Evolutionary conservation across 257 asterid genomes (phyloP), one percentile per base, ranked within the genome.

Genomic region (Solanum chmielewskii): DNA sequence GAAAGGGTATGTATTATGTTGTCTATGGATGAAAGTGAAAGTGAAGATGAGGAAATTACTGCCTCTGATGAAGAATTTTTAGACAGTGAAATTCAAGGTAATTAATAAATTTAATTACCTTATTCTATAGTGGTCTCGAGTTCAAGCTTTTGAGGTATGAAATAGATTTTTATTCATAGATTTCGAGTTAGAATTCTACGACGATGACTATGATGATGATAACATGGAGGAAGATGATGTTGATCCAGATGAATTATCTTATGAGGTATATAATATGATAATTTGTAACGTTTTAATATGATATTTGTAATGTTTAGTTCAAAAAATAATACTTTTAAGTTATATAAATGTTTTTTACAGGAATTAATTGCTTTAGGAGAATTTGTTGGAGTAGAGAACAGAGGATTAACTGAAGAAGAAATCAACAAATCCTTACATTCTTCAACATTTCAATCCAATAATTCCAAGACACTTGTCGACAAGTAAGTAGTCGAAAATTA

Each of bases 321-420:
- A 83, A 52, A 2, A 62, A 76, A n/a, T 52, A 20, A 33, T 33
- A 33, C 35, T 33, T 16, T 60, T 23, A 23, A 35, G 16, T 37
- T 35, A 16, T 12, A 60, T 60, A 62, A 16, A 35, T 84, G 10
- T 86, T 62, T 11, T 11, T 86, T 10, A 60, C 88, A 93, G 96
- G 96, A 93, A 83, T 88, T 93, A 88, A 87, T 93, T 71, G 96
- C 94, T n/a, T 89, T 93, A 33, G 96, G 96, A 69, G 96, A 93
- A 86, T 91, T 80, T 87, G 94, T 93, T 66, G 96, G 96, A 75
- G 92, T 91, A 84, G 96, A 93, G 90, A 93, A 88, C 89, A 91
- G 84, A 87, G 96, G 96, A 86, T 74, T 93, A 90, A 73, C 92
- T 71, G 93, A 91, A 89, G 91, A 85, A 77, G 93, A 93, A 89